Evolutionary conservation across 2,329 filamentous ascomycete species (phyloP), one percentile per base, ranked within the genome.

Genomic region (Penicillium sp.): DNA sequence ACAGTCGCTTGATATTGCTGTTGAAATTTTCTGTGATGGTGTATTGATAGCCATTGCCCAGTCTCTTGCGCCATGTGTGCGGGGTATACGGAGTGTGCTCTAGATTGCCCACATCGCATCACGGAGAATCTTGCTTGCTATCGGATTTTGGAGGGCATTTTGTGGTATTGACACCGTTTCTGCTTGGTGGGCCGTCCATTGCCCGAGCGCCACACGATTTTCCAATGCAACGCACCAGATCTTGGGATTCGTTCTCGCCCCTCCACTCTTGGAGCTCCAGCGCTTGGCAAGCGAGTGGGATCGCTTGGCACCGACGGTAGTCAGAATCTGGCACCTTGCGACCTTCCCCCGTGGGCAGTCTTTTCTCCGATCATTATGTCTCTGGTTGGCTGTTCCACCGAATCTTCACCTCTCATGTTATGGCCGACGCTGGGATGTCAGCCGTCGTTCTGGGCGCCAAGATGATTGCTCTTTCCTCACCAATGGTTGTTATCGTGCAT

Each of bases 241-340:
- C 17, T 19, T 35, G 13, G 49, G 47, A 49, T 49, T 49, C 47
- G 47, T 15, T 26, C 19, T 23, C 47, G 11, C n/a, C n/a, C 47
- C 47, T 29, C 47, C 47, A 49, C 35, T 5, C 47, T 29, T 38
- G 29, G n/a, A 26, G 17, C 17, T 21, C 49, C 49, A 35, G 11
- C n/a, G 26, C 56, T 58, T 58, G 56, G 56, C 47, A 30, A 7
- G 9, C 26, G 17, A 48, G 56, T 58, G 56, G 47, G 46, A 51
- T 51, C 8, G 30, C 56, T 58, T 57, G 55, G 55, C 56, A 35
- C 21, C n/a, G 7, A 11, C 6, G 13, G 17, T 21, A 9, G 7
- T 38, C 13, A 23, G 23, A 5, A 19, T n/a, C 23, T 38, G 23
- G 19, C 3, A 26, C 30, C 46, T 26, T 26, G n/a, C 55, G 19